phyloP scores from a whole-genome alignment of 176 grass and related monocot genomes.

The Themeda triandra region DNA sequence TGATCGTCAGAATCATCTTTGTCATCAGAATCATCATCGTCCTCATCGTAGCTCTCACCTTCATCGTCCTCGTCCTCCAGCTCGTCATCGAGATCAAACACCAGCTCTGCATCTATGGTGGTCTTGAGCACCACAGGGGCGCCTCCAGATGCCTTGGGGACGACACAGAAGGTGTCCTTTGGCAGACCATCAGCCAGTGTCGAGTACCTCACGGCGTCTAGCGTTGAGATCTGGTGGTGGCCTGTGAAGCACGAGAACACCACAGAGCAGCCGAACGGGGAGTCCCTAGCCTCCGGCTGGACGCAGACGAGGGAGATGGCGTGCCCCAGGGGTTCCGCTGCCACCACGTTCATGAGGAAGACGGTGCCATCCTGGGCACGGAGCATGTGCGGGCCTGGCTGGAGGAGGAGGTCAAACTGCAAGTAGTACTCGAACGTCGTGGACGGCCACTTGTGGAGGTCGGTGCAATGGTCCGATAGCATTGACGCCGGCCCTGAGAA shows the following conservation, averaged over 20 bases:
- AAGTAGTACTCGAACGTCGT: not conserved
- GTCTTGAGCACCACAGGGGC: not conserved
- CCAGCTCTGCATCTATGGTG: not conserved
- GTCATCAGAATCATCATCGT: not conserved
- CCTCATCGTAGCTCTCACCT: not conserved
- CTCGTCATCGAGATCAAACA: not conserved
- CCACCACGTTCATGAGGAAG: constrained; percentile 12
- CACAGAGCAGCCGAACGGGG: not conserved
- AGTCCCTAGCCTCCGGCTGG: not conserved
- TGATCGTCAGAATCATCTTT: not conserved
- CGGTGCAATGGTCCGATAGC: not conserved
- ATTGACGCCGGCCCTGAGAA: not conserved
- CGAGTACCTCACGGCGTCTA: not conserved
- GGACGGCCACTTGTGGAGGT: not conserved
- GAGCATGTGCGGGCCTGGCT: not conserved
- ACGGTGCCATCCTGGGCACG: not conserved
- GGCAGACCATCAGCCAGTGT: constrained; percentile 3
- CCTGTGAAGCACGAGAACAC: constrained; percentile 4
- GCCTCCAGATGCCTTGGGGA: not conserved
- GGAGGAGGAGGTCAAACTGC: not conserved
- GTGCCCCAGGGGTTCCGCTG: not conserved
- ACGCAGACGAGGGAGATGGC: not conserved
- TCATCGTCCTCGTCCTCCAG: not conserved
- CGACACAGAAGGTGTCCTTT: constrained; percentile 19
- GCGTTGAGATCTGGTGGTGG: not conserved